Percentiles rank a stretch among this genome's conserved stretches.
Conservation (phyloP, 331 rosid genomes). For the Malus hybrid region DNA sequence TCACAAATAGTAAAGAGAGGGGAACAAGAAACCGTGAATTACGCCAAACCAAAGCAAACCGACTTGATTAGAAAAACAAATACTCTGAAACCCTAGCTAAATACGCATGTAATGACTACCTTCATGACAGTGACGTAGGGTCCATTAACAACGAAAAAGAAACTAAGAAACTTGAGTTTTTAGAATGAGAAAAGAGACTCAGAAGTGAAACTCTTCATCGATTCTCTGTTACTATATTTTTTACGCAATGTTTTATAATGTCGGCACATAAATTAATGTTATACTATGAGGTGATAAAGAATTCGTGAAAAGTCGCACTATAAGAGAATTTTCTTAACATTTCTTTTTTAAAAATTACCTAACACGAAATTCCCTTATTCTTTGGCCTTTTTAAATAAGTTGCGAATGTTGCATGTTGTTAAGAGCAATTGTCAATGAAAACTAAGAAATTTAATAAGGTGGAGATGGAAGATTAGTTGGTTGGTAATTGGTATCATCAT, state of each 20-base stretch:
- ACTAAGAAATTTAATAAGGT: neutral
- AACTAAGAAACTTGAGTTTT: neutral
- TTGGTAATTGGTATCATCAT: too few species aligned
- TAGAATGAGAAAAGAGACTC: too few species aligned
- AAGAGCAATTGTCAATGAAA: neutral
- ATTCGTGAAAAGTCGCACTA: neutral
- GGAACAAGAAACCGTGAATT: conserved; percentile 39
- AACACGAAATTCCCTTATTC: neutral
- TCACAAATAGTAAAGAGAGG: conserved; percentile 34
- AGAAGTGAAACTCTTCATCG: too few species aligned
- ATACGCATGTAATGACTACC: conserved; percentile 20
- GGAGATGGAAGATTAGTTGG: conserved; percentile 2
- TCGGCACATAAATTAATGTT: too few species aligned
- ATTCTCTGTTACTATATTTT: too few species aligned
- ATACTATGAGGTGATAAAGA: neutral
- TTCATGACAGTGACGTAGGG: conserved; percentile 25
- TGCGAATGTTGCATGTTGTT: conserved; percentile 3
- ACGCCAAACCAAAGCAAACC: conserved; percentile 39
- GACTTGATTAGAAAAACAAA: neutral
- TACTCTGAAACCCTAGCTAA: neutral
- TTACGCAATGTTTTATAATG: too few species aligned
- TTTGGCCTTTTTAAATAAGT: neutral
- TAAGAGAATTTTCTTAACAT: too few species aligned
- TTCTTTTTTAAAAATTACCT: neutral
- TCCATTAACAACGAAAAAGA: conserved; percentile 8